phyloP scores from a whole-genome alignment of 2,329 filamentous ascomycete species.

The Fusarium cyanostomum region DNA sequence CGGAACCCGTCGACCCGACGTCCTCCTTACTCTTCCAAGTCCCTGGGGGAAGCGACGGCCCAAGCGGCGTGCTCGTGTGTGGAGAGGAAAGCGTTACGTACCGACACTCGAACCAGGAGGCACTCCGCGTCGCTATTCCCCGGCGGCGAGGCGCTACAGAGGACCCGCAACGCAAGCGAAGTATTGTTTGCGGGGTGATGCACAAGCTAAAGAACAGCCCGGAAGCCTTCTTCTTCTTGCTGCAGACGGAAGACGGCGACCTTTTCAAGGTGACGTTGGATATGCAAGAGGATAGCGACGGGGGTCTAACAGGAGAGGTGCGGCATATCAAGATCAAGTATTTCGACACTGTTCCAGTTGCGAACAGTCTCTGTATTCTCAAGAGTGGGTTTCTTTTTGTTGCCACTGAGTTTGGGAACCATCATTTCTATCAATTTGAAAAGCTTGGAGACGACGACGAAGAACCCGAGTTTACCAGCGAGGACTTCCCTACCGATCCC shows the following conservation, averaged over 20 bases:
- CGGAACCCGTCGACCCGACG: slow-evolving; percentile 89
- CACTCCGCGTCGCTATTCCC: slow-evolving; percentile 89
- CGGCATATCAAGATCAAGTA: slow-evolving; percentile 97
- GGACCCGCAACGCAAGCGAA: slow-evolving; percentile 89
- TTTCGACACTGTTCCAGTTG: slow-evolving; percentile 94
- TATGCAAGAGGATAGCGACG: slow-evolving; percentile 83
- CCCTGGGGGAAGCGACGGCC: slow-evolving; percentile 90
- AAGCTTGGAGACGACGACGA: slow-evolving; percentile 96
- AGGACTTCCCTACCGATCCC: slow-evolving; percentile 81
- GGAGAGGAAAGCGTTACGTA: slow-evolving; percentile 96
- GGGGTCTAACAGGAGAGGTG: slow-evolving; percentile 84
- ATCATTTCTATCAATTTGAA: slow-evolving; percentile 96
- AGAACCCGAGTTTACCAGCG: slow-evolving; percentile 85
- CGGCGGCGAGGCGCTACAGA: slow-evolving; percentile 87
- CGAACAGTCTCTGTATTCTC: slow-evolving; percentile 87
- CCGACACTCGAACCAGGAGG: slow-evolving; percentile 92
- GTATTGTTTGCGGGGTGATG: slow-evolving; percentile 91
- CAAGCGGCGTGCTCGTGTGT: slow-evolving; percentile 94
- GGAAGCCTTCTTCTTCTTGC: slow-evolving; percentile 94
- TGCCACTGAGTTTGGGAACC: slow-evolving; percentile 90
- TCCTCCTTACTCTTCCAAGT: slow-evolving; percentile 94
- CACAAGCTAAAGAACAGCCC: slow-evolving; percentile 86
- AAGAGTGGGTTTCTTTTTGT: slow-evolving; percentile 97
- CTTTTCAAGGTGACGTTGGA: slow-evolving; percentile 96
- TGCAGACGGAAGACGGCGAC: slow-evolving; percentile 98